Conservation (phyloP, 179 eudicot species). For the Spinacia oleracea region DNA sequence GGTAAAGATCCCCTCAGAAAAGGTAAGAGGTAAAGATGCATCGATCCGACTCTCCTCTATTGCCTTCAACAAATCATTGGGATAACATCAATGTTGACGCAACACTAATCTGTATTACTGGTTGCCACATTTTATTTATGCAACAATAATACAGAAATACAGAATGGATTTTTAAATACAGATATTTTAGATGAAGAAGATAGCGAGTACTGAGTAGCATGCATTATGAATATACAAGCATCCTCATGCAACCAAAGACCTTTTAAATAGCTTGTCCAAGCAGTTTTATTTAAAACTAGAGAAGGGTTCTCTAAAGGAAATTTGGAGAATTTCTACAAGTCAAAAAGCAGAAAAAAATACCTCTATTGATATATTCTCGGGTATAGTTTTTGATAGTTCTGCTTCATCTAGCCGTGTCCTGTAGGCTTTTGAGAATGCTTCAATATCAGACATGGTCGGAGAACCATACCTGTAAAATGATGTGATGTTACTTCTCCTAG, state of each 20-base stretch:
- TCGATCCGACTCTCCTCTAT: background rate
- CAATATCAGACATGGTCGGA: conserved; percentile 72
- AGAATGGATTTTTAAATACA: background rate
- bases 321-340: background rate
- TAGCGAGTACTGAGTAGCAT: background rate
- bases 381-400: conserved; percentile 65
- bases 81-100: background rate
- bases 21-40: background rate
- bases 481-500: conserved; percentile 21
- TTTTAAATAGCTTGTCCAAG: background rate
- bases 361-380: conserved; percentile 67
- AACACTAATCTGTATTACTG: background rate
- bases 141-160: background rate
- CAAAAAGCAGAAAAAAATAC: conserved; percentile 37
- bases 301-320: background rate
- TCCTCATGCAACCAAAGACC: background rate
- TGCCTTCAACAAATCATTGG: background rate
- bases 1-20: no score
- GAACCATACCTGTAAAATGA: conserved; percentile 70
- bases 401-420: conserved; percentile 69
- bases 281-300: background rate
- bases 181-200: background rate
- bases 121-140: background rate
- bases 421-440: conserved; percentile 70
- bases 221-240: background rate